phyloP scores from a whole-genome alignment of 805 yeast species.

The Zygosaccharomyces siamensis region DNA sequence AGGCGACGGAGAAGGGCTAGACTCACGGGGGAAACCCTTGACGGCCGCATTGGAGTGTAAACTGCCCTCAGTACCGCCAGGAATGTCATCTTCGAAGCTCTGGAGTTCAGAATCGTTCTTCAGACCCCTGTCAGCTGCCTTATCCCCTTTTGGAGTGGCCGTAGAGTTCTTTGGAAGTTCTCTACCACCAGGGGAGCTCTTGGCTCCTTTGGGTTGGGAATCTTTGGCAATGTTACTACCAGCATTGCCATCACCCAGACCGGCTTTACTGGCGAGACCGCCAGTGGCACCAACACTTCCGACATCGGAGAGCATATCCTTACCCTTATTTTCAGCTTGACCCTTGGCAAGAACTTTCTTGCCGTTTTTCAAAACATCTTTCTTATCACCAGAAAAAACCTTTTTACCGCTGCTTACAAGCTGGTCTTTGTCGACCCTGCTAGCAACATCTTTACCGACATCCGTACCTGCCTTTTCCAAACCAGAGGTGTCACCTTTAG shows the following conservation, averaged over 20 bases:
- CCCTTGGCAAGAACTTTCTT: background rate
- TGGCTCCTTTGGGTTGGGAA: background rate
- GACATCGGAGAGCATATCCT: background rate
- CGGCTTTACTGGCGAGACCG: background rate
- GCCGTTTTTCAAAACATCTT: background rate
- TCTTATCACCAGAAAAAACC: slow-evolving; percentile 1
- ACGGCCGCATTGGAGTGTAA: background rate
- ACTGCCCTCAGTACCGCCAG: background rate
- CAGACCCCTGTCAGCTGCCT: background rate
- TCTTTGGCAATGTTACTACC: background rate
- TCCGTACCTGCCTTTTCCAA: background rate
- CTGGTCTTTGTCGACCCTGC: slow-evolving; percentile 1
- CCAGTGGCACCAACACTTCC: background rate
- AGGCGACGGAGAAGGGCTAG: background rate
- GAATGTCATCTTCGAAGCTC: background rate
- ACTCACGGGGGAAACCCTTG: background rate
- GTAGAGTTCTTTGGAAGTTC: background rate
- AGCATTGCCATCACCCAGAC: background rate
- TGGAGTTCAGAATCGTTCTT: background rate
- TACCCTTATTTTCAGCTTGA: background rate
- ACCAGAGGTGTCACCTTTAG: background rate
- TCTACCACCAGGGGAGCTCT: background rate
- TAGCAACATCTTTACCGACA: background rate
- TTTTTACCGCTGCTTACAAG: background rate
- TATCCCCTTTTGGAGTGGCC: background rate